These are phyloP conservation scores for Trichosporon faecale DNA, from an alignment of 1,284 basidiomycete genomes.

Conservation along the genomic window DNA sequence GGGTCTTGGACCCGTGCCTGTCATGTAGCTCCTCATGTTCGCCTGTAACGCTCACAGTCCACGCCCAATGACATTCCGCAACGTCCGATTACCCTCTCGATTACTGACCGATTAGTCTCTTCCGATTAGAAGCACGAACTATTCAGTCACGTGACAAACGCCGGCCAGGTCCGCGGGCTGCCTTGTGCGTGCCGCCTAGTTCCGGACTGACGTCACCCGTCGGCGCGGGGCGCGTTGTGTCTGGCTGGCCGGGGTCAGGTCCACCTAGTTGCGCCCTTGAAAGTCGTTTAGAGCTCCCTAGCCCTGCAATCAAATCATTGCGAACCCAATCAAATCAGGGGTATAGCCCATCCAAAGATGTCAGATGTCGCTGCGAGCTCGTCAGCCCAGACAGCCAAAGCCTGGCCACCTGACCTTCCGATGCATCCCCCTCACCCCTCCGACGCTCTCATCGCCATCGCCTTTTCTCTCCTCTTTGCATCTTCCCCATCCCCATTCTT, in stretches of 20 bases:
- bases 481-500: background rate
- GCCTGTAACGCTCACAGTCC: background rate
- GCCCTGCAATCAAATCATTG: background rate
- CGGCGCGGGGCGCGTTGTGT: background rate
- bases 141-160: background rate
- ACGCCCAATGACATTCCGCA: background rate
- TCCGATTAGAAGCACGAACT: background rate
- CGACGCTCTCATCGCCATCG: conserved; percentile 9
- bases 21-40: background rate
- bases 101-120: background rate
- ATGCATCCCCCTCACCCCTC: background rate
- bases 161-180: background rate
- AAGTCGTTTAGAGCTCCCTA: background rate
- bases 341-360: background rate
- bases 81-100: background rate
- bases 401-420: conserved; percentile 1
- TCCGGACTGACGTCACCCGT: conserved; percentile 8
- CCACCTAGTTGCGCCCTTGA: background rate
- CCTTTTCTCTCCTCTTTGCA: conserved; percentile 9
- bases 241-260: background rate
- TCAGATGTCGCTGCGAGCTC: background rate
- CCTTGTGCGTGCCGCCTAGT: background rate
- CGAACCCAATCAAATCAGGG: background rate
- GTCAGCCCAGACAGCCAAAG: background rate
- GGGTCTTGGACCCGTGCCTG: background rate